Evolutionary conservation across 139 green algal species (phyloP), one percentile per base, ranked within the genome.

Genomic region (Chlorella ohadii): DNA sequence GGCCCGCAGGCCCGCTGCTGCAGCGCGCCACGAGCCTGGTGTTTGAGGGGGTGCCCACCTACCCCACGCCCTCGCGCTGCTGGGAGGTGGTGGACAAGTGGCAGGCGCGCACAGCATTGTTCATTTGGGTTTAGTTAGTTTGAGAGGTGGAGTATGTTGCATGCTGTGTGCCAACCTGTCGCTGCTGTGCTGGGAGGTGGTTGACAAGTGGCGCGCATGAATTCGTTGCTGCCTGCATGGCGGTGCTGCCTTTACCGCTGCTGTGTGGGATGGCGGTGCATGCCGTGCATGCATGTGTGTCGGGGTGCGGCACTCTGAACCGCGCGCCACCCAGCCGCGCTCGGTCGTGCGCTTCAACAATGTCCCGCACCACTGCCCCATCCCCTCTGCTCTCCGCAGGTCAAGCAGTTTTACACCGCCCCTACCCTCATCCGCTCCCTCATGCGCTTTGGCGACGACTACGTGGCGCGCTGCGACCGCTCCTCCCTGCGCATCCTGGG

Each of bases 391-490:
- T 13, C 9, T 55, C 41, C 36, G 23, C 87, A 94, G 38, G 94
- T 97, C 15, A 95, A 88, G 72, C 88, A 95, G 86, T 98, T 99
- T 72, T 99, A 99, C 94, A 99, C 97, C 0, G 96, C 97, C 11
- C 97, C 97, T 55, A 99, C 97, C 25, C 92, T 94, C 67, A 97
- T 99, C 59, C 91, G 96, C 63, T 92, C 91, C 1, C 93, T 99
- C 73, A 98, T 98, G 94, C 74, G 85, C 66, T 85, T 89, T 11
- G 97, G 96, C 9, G 93, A 98, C 84, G 74, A 96, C 28, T 90
- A 85, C 65, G 93, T 96, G 33, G 89, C 63, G 57, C 65, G n/a
- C 86, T 59, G 83, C 65, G 83, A 73, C 72, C 71, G 73, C 79
- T 88, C 87, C 71, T 88, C 66, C 9, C 86, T 99, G 73, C 88